These are phyloP conservation scores for Fusarium oligoseptatum DNA, from an alignment of 2,329 filamentous ascomycete genomes.

Conservation along the genomic window DNA sequence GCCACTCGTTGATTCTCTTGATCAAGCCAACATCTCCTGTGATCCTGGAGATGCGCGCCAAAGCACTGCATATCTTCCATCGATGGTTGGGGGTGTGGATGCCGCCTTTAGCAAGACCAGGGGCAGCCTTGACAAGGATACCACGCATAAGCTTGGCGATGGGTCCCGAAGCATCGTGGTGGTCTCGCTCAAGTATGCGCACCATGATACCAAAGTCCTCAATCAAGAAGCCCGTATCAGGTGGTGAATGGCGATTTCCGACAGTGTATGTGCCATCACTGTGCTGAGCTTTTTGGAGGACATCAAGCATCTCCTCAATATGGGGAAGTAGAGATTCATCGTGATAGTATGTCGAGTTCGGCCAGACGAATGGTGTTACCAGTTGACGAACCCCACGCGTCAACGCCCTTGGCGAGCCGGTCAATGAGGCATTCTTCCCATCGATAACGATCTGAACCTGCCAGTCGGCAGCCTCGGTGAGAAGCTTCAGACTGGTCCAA, in stretches of 20 bases:
- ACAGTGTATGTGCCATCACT: background rate
- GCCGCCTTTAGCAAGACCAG: constrained; percentile 1
- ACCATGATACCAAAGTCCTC: constrained; percentile 1
- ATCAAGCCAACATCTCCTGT: background rate
- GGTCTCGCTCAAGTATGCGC: background rate
- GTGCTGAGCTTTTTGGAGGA: background rate
- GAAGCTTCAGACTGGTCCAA: constrained; percentile 1
- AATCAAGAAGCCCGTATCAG: constrained; percentile 3
- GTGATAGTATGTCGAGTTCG: constrained; percentile 3
- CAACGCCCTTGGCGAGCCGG: background rate
- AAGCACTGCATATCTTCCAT: constrained; percentile 2
- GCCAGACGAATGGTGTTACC: background rate
- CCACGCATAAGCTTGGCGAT: background rate
- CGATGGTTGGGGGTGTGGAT: background rate
- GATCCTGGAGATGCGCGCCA: background rate
- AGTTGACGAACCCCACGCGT: background rate
- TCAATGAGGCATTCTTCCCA: constrained; percentile 1
- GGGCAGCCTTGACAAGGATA: background rate
- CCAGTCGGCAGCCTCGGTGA: background rate
- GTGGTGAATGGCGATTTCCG: constrained; percentile 1
- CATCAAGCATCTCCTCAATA: background rate
- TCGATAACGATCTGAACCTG: background rate
- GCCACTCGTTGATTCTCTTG: background rate
- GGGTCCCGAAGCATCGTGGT: background rate
- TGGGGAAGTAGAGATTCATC: background rate